Evolutionary conservation across 1,139 yeast genomes (phyloP), one percentile per base, ranked within the genome.

Genomic region (Protomyces inouyei): DNA sequence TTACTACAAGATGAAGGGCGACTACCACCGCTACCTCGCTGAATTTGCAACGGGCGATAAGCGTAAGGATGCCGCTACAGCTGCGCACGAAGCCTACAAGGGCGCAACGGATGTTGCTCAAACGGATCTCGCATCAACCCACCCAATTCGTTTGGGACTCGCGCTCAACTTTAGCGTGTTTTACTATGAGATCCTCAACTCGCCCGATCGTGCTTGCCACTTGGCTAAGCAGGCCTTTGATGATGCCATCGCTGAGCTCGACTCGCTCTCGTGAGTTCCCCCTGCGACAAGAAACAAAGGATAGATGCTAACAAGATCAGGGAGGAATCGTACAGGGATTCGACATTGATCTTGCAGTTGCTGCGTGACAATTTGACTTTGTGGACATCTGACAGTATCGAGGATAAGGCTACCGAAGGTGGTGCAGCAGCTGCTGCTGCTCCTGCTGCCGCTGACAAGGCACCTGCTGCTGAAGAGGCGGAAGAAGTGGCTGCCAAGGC

Each of bases 1-100:
- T 79, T 93, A 93, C 84, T 92, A 90, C 82, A 93, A 93, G 85
- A 92, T 93, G 97, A 92, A 93, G 84, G 98, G 98, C 82, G 98
- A 93, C 79, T 93, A 93, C 84, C 97, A 92, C 83, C 96, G 98
- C 83, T 93, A 93, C 79, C 84, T 93, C 79, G 98, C 98, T 69
- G 98, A 93, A 81, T 92, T 93, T 75, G 96, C 98, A 71, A 82
- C 87, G 71, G 86, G 91, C 72, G 97, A 91, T 73, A 89, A 88
- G 81, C 89, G 97, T 78, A 91, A 90, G 78, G 93, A 85, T 72
- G 96, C 98, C 70, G 96, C 98, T 67, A 89, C 88, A 73, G 85
- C 88, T 73, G 93, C 98, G 64, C 87, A 91, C 76, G 96, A 91
- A 78, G 95, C 98, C 70, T 93, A 93, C 84, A 89, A 92, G 79